phyloP scores from a whole-genome alignment of 352 stramenopile genomes.

The Aphanomyces cochlioides region DNA sequence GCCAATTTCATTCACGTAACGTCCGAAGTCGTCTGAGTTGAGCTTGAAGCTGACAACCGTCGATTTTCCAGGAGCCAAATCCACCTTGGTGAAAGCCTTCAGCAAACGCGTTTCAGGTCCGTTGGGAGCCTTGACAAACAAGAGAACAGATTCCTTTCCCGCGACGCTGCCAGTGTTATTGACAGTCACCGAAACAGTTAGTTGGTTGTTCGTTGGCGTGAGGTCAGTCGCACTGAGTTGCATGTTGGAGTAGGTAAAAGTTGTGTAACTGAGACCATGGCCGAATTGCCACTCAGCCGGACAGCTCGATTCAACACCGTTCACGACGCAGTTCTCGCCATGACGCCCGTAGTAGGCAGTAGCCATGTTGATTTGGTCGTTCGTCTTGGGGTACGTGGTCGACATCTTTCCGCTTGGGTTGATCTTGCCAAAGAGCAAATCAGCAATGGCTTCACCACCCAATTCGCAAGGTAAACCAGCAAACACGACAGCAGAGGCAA shows the following conservation, averaged over 20 bases:
- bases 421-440: conserved; percentile 70
- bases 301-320: conserved; percentile 6
- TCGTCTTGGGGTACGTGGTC: conserved; percentile 76
- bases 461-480: conserved; percentile 70
- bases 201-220: conserved; percentile 25
- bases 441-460: conserved; percentile 72
- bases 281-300: conserved; percentile 69
- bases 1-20: conserved; percentile 56
- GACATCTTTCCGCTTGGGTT: conserved; percentile 77
- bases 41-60: conserved; percentile 39
- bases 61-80: conserved; percentile 43
- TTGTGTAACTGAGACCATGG: conserved; percentile 62
- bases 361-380: conserved; percentile 28
- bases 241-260: conserved; percentile 54
- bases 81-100: conserved; percentile 71
- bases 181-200: conserved; percentile 33
- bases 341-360: conserved; percentile 23
- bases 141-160: conserved; percentile 63
- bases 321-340: neutral
- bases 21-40: conserved; percentile 51
- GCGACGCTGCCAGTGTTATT: conserved; percentile 57
- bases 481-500: conserved; percentile 71
- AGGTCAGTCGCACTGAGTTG: conserved; percentile 37
- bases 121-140: conserved; percentile 65
- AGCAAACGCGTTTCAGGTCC: conserved; percentile 76